Evolutionary conservation across 164 flowering plant species (phyloP).

Genomic region (Euptelea pleiosperma): DNA sequence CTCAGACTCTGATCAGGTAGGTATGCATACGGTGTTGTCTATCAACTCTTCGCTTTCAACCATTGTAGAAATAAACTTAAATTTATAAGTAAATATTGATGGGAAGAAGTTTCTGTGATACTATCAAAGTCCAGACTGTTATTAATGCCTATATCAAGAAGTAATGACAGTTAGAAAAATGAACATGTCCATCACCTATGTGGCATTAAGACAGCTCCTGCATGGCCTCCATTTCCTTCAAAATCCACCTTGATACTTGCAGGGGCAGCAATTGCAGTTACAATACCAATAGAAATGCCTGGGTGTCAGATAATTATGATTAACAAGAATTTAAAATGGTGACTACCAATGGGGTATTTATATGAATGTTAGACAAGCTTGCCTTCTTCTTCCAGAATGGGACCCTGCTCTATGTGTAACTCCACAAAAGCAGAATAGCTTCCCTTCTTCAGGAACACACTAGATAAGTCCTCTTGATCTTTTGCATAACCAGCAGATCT

Average conservation of each 20-base stretch:
- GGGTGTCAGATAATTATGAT: constrained; percentile 7
- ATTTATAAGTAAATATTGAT: no score
- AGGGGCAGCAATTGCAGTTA: constrained; percentile 98
- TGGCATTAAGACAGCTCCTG: constrained; percentile 97
- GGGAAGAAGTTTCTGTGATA: no score
- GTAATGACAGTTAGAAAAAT: neutral
- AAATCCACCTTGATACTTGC: constrained; percentile 94
- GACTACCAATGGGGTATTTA: neutral
- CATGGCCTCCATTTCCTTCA: constrained; percentile 98
- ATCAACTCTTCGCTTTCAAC: no score
- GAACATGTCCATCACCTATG: constrained; percentile 40
- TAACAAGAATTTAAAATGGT: neutral
- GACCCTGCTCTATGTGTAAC: constrained; percentile 98
- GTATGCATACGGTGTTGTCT: no score
- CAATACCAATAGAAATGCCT: constrained; percentile 81
- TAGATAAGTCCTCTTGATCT: constrained; percentile 50
- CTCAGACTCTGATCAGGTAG: no score
- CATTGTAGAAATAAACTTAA: no score
- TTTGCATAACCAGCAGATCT: constrained; percentile 74
- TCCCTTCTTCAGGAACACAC: constrained; percentile 66
- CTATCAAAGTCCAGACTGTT: no score
- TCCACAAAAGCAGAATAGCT: constrained; percentile 83
- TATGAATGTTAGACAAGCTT: neutral
- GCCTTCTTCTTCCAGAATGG: constrained; percentile 95
- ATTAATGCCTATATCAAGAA: no score